These are phyloP conservation scores for Coprinopsis marcescibilis DNA, from an alignment of 768 basidiomycete species.

Conservation along the genomic window DNA sequence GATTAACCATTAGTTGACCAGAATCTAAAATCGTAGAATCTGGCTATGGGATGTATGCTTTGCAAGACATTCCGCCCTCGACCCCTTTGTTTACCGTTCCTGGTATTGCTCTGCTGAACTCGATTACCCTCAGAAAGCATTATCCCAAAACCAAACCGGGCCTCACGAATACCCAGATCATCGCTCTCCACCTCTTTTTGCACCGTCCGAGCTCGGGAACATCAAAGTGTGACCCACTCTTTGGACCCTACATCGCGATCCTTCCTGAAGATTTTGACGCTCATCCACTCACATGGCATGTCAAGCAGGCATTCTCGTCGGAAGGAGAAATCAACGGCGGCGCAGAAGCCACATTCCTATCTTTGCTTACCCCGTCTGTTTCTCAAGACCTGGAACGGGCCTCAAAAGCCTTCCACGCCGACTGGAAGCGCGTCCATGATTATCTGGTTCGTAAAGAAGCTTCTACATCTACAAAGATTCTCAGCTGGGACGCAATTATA, in stretches of 20 bases:
- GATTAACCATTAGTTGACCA: background rate
- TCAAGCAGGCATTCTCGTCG: constrained; percentile 19
- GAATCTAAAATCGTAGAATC: constrained; percentile 45
- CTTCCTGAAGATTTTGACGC: constrained; percentile 67
- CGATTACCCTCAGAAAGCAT: constrained; percentile 53
- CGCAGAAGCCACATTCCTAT: background rate
- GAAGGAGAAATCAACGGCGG: background rate
- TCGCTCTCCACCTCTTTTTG: constrained; percentile 76
- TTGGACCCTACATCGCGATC: constrained; percentile 74
- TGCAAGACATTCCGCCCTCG: constrained; percentile 36
- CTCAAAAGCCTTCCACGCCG: constrained; percentile 43
- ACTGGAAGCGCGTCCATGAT: constrained; percentile 48
- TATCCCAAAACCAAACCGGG: constrained; percentile 40
- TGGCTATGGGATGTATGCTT: constrained; percentile 67
- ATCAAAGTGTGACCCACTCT: constrained; percentile 45
- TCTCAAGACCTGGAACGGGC: constrained; percentile 33
- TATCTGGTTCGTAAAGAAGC: constrained; percentile 45
- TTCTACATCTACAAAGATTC: background rate
- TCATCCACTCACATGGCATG: constrained; percentile 81
- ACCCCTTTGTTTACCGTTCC: constrained; percentile 68
- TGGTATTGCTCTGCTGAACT: constrained; percentile 63
- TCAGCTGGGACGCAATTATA: constrained; percentile 15
- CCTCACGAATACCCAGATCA: constrained; percentile 64
- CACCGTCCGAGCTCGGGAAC: constrained; percentile 43
- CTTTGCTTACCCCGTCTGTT: constrained; percentile 8